Evolutionary conservation across 257 asterid species (phyloP).

Genomic region (Solanum sejunctum): DNA sequence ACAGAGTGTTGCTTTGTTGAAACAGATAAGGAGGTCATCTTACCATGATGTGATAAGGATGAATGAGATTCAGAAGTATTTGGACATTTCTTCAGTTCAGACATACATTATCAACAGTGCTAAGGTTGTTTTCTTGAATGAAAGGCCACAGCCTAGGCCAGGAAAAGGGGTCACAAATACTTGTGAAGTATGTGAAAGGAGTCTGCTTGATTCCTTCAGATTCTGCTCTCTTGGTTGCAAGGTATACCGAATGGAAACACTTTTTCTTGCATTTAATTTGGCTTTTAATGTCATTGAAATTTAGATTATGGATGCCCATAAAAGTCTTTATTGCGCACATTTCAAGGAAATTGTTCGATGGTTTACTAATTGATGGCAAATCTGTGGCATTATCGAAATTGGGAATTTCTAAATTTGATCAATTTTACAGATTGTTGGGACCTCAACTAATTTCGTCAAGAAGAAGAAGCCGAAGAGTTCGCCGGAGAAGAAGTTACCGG

Average conservation of each 20-base stretch:
- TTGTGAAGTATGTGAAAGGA: constrained; percentile 1
- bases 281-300: neutral
- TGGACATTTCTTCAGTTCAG: neutral
- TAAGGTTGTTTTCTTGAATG: constrained; percentile 4
- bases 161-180: constrained; percentile 1
- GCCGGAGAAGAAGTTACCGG: neutral
- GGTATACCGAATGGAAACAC: neutral
- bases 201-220: constrained; percentile 2
- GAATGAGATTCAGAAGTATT: constrained; percentile 2
- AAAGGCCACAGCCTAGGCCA: constrained; percentile 6
- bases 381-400: neutral
- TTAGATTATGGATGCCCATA: neutral
- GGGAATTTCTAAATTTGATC: neutral
- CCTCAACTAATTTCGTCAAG: neutral
- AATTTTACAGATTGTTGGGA: constrained; percentile 1
- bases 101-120: constrained; percentile 6
- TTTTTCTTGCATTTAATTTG: neutral
- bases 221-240: constrained; percentile 11
- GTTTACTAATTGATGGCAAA: neutral
- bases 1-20: neutral
- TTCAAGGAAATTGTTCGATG: neutral
- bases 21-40: constrained; percentile 9
- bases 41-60: constrained; percentile 11
- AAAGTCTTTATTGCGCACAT: neutral
- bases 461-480: neutral